phyloP scores from a whole-genome alignment of 148 eudicot species.

The Vaccinium macrocarpon region DNA sequence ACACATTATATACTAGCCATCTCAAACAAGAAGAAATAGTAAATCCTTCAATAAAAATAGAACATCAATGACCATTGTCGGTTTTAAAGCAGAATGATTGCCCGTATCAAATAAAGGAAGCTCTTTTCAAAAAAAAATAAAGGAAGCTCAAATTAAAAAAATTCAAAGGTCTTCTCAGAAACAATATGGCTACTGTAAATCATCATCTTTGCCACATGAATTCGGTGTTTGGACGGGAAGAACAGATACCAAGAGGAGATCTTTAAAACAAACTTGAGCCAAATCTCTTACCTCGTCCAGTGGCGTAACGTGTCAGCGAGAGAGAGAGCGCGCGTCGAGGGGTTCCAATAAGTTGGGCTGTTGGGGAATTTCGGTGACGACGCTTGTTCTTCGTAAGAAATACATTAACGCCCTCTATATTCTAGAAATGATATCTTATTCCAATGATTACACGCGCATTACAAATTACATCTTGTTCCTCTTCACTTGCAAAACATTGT shows the following conservation, averaged over 20 bases:
- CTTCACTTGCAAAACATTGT: background rate
- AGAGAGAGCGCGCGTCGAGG: background rate
- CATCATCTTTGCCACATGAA: background rate
- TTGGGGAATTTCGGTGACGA: background rate
- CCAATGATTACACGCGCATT: background rate
- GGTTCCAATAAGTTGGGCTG: background rate
- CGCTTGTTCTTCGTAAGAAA: background rate
- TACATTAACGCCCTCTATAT: background rate
- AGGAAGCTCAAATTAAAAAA: background rate
- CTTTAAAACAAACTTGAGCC: background rate
- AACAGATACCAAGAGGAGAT: background rate
- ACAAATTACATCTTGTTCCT: background rate
- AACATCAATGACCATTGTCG: background rate
- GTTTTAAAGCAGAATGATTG: background rate
- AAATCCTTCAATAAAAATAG: background rate
- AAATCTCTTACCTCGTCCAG: constrained; percentile 4
- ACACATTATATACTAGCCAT: background rate
- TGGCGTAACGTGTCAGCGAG: background rate
- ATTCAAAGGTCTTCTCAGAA: background rate
- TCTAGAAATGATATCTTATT: background rate
- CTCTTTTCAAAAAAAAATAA: too few species aligned
- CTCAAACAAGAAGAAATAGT: background rate
- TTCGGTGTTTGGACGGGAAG: background rate
- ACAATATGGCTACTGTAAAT: background rate
- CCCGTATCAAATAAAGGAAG: background rate